A percentile compares a stretch with the other conserved stretches of the same genome.
Evolutionary conservation across 306 rosid species (phyloP).

Genomic region (Amphicarpaea edgeworthii): DNA sequence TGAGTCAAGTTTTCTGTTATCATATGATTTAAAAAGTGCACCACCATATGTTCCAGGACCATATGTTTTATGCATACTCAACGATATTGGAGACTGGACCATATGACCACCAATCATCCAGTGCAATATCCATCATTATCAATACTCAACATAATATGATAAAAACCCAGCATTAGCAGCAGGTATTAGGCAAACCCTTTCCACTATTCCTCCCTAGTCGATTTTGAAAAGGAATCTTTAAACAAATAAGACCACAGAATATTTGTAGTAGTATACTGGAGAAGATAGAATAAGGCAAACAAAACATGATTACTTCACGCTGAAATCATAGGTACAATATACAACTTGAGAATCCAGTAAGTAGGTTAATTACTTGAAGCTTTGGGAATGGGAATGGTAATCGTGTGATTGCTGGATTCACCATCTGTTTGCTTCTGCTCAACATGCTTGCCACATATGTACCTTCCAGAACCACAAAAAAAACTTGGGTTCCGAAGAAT

Average conservation of each 20-base stretch:
- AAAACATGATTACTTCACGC: slow-evolving; percentile 17
- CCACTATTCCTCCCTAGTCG: background rate
- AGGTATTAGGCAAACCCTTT: background rate
- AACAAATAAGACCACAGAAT: background rate
- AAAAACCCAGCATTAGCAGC: slow-evolving; percentile 13
- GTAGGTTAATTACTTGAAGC: slow-evolving; percentile 57
- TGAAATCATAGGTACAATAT: slow-evolving; percentile 32
- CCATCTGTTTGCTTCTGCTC: slow-evolving; percentile 71
- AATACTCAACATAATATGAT: background rate
- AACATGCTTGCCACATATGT: slow-evolving; percentile 68
- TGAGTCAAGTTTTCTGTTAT: background rate
- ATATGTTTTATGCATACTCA: background rate
- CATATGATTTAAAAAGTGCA: background rate
- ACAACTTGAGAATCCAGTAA: slow-evolving; percentile 8
- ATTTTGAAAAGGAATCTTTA: background rate
- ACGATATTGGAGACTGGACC: background rate
- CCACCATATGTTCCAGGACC: background rate
- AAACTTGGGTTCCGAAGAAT: slow-evolving; percentile 90
- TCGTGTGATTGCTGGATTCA: slow-evolving; percentile 67
- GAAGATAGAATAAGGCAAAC: background rate
- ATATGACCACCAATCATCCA: background rate
- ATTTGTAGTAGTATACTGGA: background rate
- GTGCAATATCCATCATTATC: background rate
- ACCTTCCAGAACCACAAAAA: slow-evolving; percentile 91
- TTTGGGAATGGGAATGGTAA: slow-evolving; percentile 81